Conservation (phyloP, 2,329 filamentous ascomycete species). For the Ophiocordyceps sinensis region DNA sequence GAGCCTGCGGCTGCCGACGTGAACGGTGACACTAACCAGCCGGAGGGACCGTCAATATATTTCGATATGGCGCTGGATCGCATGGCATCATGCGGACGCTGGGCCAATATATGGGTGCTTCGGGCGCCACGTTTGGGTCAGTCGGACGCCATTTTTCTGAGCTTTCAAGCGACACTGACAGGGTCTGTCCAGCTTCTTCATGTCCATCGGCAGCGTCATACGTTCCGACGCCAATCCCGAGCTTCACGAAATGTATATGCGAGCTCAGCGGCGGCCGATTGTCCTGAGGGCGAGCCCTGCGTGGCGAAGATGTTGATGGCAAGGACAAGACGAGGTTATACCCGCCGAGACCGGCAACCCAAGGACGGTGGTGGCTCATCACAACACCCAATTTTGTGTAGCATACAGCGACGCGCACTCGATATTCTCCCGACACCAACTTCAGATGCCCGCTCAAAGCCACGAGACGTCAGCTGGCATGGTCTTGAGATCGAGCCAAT, state of each 20-base stretch:
- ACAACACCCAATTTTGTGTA: background rate
- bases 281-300: slow-evolving; percentile 32
- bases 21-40: slow-evolving; percentile 1
- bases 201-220: slow-evolving; percentile 96
- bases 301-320: slow-evolving; percentile 14
- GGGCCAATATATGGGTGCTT: slow-evolving; percentile 93
- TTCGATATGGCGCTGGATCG: slow-evolving; percentile 82
- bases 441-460: too few relatives aligned
- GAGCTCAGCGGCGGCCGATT: slow-evolving; percentile 59
- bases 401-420: too few relatives aligned
- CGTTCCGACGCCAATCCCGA: slow-evolving; percentile 76
- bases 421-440: too few relatives aligned
- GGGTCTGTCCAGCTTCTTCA: slow-evolving; percentile 58
- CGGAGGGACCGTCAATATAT: slow-evolving; percentile 79
- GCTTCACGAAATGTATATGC: slow-evolving; percentile 59
- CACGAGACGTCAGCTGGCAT: too few relatives aligned
- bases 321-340: slow-evolving; percentile 1
- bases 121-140: slow-evolving; percentile 91
- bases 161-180: slow-evolving; percentile 7
- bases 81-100: slow-evolving; percentile 90
- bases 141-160: background rate
- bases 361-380: slow-evolving; percentile 1
- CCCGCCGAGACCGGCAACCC: background rate
- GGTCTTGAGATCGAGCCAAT: too few relatives aligned
- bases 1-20: background rate